Base-by-base conservation (phyloP, 371 early-diverging fungal genomes). In the Rhizopus delemar region DNA sequence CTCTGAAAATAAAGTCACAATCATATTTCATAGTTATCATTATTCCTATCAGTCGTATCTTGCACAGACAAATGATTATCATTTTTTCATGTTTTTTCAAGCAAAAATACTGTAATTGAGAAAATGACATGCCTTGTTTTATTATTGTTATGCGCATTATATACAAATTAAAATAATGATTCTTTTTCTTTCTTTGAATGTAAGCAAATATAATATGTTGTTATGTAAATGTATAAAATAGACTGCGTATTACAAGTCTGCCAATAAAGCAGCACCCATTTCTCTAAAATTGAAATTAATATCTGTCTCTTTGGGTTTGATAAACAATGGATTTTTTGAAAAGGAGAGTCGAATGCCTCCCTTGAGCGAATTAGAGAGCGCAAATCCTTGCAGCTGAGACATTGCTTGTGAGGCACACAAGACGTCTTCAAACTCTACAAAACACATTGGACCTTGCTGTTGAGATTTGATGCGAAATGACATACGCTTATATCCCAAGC, bases 321-420 rank as follows among this genome's bases (percentile, higher is more conserved):
- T 43, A 15, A 43, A 43, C 93, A 94, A 80, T 22, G 97, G 96
- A 71, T 97, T 97, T 82, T 97, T 97, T 62, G 93, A 93, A 72
- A 86, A 95, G 52, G 90, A 90, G 32, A 97, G 84, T 13, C 97
- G 88, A 60, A 96, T 94, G 13, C 96, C 96, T 32, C 94, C 92
- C 71, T 92, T 94, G 28, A 89, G 85, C 11, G 93, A 93, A 77
- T 89, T 93, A 60, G 87, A 80, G 45, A 95, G 73, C 33, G 81
- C 86, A 45, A 73, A 74, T 46, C 95, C 97, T 59, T 93, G 86
- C 39, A 93, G 80, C 33, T 92, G 86, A 46, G 80, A 80, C 69
- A 97, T 78, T 3, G 95, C 95, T 53, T 87, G 84, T 36, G 92
- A 89, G 31, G 97, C 95, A 77, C 80, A 93, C 13, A 80, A 80